Evolutionary conservation across 345 rosid genomes (phyloP), one percentile per base, ranked within the genome.

Genomic region (Cardamine occulta): DNA sequence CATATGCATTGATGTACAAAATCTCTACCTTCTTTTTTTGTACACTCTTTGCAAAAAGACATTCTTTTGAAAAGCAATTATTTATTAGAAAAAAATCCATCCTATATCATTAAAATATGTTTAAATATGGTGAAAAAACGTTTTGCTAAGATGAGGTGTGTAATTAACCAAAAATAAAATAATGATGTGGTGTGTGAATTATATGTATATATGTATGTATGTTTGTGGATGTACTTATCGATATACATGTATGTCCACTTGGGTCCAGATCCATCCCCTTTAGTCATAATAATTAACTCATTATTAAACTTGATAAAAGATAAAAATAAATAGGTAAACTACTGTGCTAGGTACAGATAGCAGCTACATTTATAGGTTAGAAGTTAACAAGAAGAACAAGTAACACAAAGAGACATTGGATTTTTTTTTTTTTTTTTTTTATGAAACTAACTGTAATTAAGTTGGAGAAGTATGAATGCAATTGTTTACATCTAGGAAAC

Each of bases 381-480:
- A 73, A 15, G 71, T 73, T 42, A 73, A 19, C 56, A 63, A 73
- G 77, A 73, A 42, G 64, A 54, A 73, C 70, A 73, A 63, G 77
- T 14, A 63, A 73, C 55, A 63, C 15, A 71, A 19, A 10, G 0
- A 34, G 14, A 37, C 42, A 9, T n/a, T 6, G 8, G 51, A 45
- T 0, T 15, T 12, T 8, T 9, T 31, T 4, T 29, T 9, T 31
- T 4, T 29, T 7, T 15, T 18, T 26, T 29, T 55, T 39, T 14
- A 32, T 3, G 47, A 59, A 47, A 47, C 21, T 18, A 48, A 37
- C 5, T 52, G 35, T 60, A 35, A 58, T 35, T 60, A 39, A 51
- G 10, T 24, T 40, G 63, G 47, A 54, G 29, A 40, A 29, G 42
- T 45, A 37, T 52, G 61, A 37, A 52, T 40, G 31, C 57, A 71